phyloP scores from a whole-genome alignment of 371 early-diverging fungal genomes.

The Mortierella sp. region DNA sequence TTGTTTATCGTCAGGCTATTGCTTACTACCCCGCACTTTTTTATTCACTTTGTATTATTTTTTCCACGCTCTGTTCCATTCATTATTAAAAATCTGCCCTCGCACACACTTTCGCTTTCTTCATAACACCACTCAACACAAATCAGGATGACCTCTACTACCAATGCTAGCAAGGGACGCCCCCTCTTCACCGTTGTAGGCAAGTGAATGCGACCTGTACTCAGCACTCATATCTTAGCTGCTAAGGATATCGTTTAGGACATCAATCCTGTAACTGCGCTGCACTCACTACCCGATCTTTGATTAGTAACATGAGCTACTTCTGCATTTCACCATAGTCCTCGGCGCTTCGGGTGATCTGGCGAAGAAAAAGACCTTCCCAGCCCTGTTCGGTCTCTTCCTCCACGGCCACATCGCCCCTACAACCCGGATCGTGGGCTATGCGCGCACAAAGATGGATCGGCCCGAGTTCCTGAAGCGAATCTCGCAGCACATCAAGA shows the following conservation, averaged over 20 bases:
- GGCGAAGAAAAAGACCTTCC: slow-evolving; percentile 98
- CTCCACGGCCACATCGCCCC: slow-evolving; percentile 80
- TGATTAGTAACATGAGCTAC: background rate
- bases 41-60: slow-evolving; percentile 7
- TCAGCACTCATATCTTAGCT: too few relatives aligned
- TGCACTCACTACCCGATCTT: background rate
- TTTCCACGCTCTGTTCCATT: slow-evolving; percentile 38
- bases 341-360: slow-evolving; percentile 94
- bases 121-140: slow-evolving; percentile 1
- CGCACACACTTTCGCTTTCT: background rate
- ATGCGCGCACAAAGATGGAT: slow-evolving; percentile 92
- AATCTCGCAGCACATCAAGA: slow-evolving; percentile 83
- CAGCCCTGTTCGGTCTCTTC: slow-evolving; percentile 91
- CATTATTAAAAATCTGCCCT: slow-evolving; percentile 12
- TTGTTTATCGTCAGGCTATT: slow-evolving; percentile 2
- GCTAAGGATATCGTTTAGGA: too few relatives aligned
- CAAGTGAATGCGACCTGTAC: slow-evolving; percentile 38
- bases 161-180: slow-evolving; percentile 52
- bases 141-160: slow-evolving; percentile 53
- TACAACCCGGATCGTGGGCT: slow-evolving; percentile 90
- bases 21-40: slow-evolving; percentile 23
- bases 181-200: slow-evolving; percentile 66
- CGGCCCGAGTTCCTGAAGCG: slow-evolving; percentile 85
- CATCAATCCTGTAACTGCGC: background rate
- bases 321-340: slow-evolving; percentile 56